A percentile compares a stretch with the other conserved stretches of the same genome.
Evolutionary conservation across 2,329 filamentous ascomycete genomes (phyloP).

Genomic region (Parastagonospora avenae): DNA sequence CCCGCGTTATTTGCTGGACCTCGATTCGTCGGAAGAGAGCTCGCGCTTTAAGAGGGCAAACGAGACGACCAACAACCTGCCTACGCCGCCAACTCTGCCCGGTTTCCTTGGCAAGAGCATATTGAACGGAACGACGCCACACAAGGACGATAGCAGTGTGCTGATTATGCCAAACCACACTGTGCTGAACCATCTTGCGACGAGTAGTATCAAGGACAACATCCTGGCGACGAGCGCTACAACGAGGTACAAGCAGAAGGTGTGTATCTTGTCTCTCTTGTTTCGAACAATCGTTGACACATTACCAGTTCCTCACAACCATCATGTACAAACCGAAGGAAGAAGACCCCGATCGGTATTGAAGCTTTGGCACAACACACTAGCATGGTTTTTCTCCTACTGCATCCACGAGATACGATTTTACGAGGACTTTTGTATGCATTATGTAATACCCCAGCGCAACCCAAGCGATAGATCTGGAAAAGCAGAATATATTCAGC

Average conservation of each 20-base stretch:
- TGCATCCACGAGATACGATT: no score
- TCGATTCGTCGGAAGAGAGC: conserved; percentile 83
- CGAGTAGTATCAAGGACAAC: conserved; percentile 96
- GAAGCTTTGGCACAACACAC: background rate
- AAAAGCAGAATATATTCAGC: no score
- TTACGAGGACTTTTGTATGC: no score
- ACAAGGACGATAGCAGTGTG: conserved; percentile 98
- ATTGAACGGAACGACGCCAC: conserved; percentile 84
- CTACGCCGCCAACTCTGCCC: conserved; percentile 82
- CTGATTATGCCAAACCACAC: conserved; percentile 97
- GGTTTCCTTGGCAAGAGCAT: conserved; percentile 94
- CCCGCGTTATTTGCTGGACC: conserved; percentile 83
- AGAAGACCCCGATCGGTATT: conserved; percentile 26
- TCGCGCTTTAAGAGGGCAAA: conserved; percentile 75
- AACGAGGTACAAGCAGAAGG: conserved; percentile 97
- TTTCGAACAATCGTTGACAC: background rate
- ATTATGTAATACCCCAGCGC: no score
- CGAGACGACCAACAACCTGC: conserved; percentile 76
- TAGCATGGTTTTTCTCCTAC: no score
- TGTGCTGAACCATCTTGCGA: conserved; percentile 93
- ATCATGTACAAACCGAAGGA: conserved; percentile 94
- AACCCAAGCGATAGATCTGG: no score
- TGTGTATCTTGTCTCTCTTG: conserved; percentile 43
- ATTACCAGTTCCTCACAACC: conserved; percentile 84
- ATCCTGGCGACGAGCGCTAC: conserved; percentile 94